A percentile compares a stretch with the other conserved stretches of the same genome.
Conservation (phyloP, 176 grass and related monocot genomes). For the maize (Zea mays) region DNA sequence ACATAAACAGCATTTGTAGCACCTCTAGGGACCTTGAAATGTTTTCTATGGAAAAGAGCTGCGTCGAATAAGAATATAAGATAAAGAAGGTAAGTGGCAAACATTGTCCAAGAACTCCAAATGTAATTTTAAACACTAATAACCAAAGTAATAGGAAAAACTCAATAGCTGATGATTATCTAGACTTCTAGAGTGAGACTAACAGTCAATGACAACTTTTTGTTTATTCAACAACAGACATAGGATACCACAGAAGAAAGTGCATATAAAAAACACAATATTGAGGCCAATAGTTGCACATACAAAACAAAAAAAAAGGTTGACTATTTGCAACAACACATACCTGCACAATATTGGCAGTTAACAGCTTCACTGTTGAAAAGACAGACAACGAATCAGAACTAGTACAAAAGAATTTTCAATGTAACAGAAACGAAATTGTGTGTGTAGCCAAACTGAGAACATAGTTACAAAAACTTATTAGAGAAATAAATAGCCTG, state of each 20-base stretch:
- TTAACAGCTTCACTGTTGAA: constrained; percentile 80
- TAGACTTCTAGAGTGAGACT: neutral
- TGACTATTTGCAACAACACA: constrained; percentile 25
- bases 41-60: constrained; percentile 94
- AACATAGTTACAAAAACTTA: constrained; percentile 20
- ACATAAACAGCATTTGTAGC: constrained; percentile 53
- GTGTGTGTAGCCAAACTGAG: constrained; percentile 17
- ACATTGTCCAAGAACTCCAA: neutral
- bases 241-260: constrained; percentile 32
- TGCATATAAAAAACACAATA: constrained; percentile 30
- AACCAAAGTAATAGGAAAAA: constrained; percentile 29
- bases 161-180: constrained; percentile 2
- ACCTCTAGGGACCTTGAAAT: constrained; percentile 85
- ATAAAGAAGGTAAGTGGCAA: constrained; percentile 43
- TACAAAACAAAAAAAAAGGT: constrained; percentile 14
- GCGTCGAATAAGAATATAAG: constrained; percentile 32
- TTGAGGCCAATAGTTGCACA: constrained; percentile 7
- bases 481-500: neutral
- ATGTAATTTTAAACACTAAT: constrained; percentile 38
- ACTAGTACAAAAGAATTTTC: constrained; percentile 23
- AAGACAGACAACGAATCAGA: constrained; percentile 33
- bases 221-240: constrained; percentile 15
- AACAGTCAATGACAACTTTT: neutral
- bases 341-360: constrained; percentile 92
- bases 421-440: constrained; percentile 30